Percentiles rank a stretch among this genome's conserved stretches.
phyloP scores from a whole-genome alignment of 176 grass and related monocot genomes.

The Cenchrus fungigraminus region DNA sequence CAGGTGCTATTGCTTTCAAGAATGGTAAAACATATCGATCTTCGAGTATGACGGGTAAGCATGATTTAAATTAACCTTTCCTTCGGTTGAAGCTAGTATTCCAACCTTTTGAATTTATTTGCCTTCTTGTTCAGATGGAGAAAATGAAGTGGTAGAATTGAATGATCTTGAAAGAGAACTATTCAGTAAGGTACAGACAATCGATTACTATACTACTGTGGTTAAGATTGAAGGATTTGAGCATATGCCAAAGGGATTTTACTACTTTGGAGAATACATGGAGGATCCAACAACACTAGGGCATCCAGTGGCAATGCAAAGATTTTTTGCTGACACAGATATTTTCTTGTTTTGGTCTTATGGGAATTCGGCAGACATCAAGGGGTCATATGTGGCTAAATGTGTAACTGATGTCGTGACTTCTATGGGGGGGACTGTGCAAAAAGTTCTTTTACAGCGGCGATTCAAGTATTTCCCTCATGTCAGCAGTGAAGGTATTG shows the following conservation, averaged over 20 bases:
- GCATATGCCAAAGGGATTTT: conserved; percentile 70
- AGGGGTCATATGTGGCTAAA: conserved; percentile 56
- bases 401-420: conserved; percentile 56
- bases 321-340: conserved; percentile 65
- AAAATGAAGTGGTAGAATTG: conserved; percentile 68
- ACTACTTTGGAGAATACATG: conserved; percentile 77
- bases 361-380: conserved; percentile 70
- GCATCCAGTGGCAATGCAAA: conserved; percentile 77
- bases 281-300: conserved; percentile 73
- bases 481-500: conserved; percentile 66
- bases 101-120: conserved; percentile 29
- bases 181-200: conserved; percentile 68
- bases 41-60: conserved; percentile 53
- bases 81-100: conserved; percentile 17
- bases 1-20: conserved; percentile 64
- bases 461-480: conserved; percentile 81
- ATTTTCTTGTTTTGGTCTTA: conserved; percentile 87
- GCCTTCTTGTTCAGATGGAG: conserved; percentile 48
- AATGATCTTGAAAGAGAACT: conserved; percentile 70
- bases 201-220: conserved; percentile 79
- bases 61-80: conserved; percentile 26
- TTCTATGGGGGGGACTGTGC: conserved; percentile 60
- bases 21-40: conserved; percentile 73
- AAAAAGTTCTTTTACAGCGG: conserved; percentile 68
- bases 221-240: conserved; percentile 69